These are phyloP conservation scores for Hyphodiscus hymeniophilus DNA, from an alignment of 495 filamentous ascomycete species.

Conservation along the genomic window DNA sequence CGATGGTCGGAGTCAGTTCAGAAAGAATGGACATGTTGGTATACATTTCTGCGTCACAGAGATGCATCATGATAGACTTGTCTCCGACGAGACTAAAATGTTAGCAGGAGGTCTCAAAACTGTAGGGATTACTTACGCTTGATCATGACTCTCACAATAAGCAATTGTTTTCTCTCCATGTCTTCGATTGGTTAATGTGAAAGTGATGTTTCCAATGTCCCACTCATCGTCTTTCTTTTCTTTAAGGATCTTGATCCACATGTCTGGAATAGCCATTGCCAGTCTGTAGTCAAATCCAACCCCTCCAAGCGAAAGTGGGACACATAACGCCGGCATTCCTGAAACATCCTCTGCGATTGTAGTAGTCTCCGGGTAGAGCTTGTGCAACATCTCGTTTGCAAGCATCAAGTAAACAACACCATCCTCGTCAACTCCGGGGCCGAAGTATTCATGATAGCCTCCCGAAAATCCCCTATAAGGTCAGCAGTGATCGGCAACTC, in stretches of 20 bases:
- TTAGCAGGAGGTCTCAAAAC: constrained; percentile 4
- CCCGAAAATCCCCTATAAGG: constrained; percentile 80
- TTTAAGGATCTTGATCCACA: constrained; percentile 98
- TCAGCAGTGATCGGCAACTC: constrained; percentile 3
- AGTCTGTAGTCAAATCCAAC: constrained; percentile 96
- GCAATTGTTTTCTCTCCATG: constrained; percentile 98
- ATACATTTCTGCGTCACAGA: constrained; percentile 95
- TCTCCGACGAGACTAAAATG: constrained; percentile 77
- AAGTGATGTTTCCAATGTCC: constrained; percentile 80
- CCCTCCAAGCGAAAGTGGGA: constrained; percentile 77
- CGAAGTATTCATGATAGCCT: constrained; percentile 98
- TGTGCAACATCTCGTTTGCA: constrained; percentile 92
- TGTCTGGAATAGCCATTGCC: constrained; percentile 95
- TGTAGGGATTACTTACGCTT: constrained; percentile 63
- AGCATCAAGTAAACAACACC: constrained; percentile 93
- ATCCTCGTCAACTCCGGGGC: constrained; percentile 84
- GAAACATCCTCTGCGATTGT: constrained; percentile 97
- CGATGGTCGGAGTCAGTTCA: constrained; percentile 80
- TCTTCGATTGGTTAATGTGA: constrained; percentile 82
- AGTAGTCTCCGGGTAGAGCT: constrained; percentile 74
- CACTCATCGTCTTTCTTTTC: constrained; percentile 87
- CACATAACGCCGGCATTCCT: constrained; percentile 91
- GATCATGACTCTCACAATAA: constrained; percentile 94
- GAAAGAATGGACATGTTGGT: constrained; percentile 89
- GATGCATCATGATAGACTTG: constrained; percentile 94